A percentile compares a stretch with the other conserved stretches of the same genome.
Conservation (phyloP, 495 filamentous ascomycete genomes). For the Aspergillus cristatus region DNA sequence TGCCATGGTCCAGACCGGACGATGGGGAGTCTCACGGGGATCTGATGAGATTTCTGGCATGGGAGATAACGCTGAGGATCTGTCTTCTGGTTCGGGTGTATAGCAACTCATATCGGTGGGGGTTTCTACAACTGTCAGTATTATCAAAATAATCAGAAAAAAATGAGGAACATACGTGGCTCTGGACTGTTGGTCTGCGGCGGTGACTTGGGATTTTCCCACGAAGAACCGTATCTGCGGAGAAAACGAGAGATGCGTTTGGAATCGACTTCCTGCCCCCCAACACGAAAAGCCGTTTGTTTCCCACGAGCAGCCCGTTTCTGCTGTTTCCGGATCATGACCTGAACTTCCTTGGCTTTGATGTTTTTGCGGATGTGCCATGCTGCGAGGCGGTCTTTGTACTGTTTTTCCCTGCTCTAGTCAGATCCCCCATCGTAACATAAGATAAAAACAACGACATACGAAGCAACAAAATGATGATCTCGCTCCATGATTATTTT, state of each 20-base stretch:
- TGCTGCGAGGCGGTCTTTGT: slow-evolving; percentile 36
- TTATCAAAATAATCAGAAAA: too few species aligned
- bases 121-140: too few species aligned
- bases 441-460: slow-evolving; percentile 9
- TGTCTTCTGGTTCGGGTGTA: slow-evolving; percentile 29
- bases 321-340: slow-evolving; percentile 36
- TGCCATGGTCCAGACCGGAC: not conserved
- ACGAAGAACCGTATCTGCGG: slow-evolving; percentile 22
- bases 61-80: slow-evolving; percentile 25
- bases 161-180: slow-evolving; percentile 18
- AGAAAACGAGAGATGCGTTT: slow-evolving; percentile 33
- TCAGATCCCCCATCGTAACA: slow-evolving; percentile 15
- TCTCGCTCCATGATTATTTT: slow-evolving; percentile 35
- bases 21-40: slow-evolving; percentile 16
- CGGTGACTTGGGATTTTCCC: slow-evolving; percentile 11
- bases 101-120: slow-evolving; percentile 37
- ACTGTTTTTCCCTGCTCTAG: slow-evolving; percentile 34
- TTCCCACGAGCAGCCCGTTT: slow-evolving; percentile 35
- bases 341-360: slow-evolving; percentile 33
- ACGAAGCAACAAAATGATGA: slow-evolving; percentile 35
- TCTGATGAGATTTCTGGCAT: slow-evolving; percentile 22
- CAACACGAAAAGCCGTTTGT: slow-evolving; percentile 32
- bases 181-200: slow-evolving; percentile 20
- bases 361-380: slow-evolving; percentile 39
- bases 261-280: slow-evolving; percentile 28